phyloP scores from a whole-genome alignment of 2,329 filamentous ascomycete species.

The Parastagonospora nodorum region DNA sequence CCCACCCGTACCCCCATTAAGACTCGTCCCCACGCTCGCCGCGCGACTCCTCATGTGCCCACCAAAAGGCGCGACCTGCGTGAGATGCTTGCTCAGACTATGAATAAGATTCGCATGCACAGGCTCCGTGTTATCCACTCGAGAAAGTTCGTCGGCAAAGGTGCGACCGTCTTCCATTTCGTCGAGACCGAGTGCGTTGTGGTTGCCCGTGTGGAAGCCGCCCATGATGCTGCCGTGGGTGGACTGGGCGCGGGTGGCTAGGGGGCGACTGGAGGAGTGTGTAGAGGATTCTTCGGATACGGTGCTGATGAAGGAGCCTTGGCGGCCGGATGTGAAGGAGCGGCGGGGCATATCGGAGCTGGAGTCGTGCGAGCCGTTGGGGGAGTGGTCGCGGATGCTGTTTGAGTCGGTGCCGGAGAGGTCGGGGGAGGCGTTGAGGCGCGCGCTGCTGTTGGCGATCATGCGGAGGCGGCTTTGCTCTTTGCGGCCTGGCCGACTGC shows the following conservation, averaged over 20 bases:
- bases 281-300: conserved; percentile 36
- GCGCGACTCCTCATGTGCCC: conserved; percentile 21
- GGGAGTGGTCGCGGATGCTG: conserved; percentile 38
- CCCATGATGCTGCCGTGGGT: conserved; percentile 34
- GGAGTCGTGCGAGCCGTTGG: conserved; percentile 34
- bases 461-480: conserved; percentile 81
- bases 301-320: conserved; percentile 33
- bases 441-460: conserved; percentile 76
- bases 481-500: conserved; percentile 74
- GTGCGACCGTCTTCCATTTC: conserved; percentile 36
- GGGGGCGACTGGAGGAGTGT: conserved; percentile 16
- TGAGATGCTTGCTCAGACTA: conserved; percentile 40
- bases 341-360: conserved; percentile 24
- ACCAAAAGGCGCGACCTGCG: conserved; percentile 34
- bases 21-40: conserved; percentile 11
- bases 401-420: conserved; percentile 39
- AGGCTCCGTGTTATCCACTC: conserved; percentile 45
- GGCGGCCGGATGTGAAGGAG: conserved; percentile 39
- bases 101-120: conserved; percentile 41
- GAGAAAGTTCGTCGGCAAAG: conserved; percentile 43
- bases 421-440: conserved; percentile 53
- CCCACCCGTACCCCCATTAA: conserved; percentile 10
- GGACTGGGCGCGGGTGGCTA: conserved; percentile 20
- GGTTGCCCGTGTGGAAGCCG: conserved; percentile 8
- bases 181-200: conserved; percentile 21